Evolutionary conservation across 2,329 filamentous ascomycete species (phyloP), one percentile per base, ranked within the genome.

Genomic region (Neoarthrinium moseri): DNA sequence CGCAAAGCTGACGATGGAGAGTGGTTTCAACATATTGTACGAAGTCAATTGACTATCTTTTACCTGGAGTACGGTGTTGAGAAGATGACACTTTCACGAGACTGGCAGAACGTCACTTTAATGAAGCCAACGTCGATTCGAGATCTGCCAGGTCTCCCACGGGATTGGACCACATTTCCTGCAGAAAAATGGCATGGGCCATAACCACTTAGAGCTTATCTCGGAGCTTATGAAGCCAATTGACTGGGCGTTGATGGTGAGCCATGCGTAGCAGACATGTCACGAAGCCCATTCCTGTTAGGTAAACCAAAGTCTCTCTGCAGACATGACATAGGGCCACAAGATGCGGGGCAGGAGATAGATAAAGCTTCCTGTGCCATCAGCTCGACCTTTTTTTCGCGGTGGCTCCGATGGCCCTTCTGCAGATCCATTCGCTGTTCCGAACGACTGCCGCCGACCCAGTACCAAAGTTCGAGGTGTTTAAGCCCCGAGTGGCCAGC

Each of bases 1-100:
- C 23, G 73, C 75, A 37, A 77, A 66, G 48, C 70, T 63, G 13
- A 74, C 54, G 12, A 60, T 47, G 20, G 72, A 35, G 17, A 72
- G 18, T 30, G 35, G 32, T 15, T 24, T 23, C n/a, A 36, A 36
- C 41, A 44, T 44, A 6, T 35, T 27, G 15, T 21, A 27, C 12
- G 17, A n/a, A 32, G 10, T 8, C 5, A 23, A 13, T 41, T 29
- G 23, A 15, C n/a, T n/a, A n/a, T n/a, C n/a, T n/a, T n/a, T n/a
- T n/a, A n/a, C n/a, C n/a, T n/a, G n/a, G n/a, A n/a, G n/a, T n/a
- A n/a, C n/a, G n/a, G n/a, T n/a, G n/a, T n/a, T n/a, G n/a, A n/a
- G n/a, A n/a, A n/a, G n/a, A n/a, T n/a, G n/a, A n/a, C n/a, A n/a
- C n/a, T n/a, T n/a, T n/a, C n/a, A n/a, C n/a, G n/a, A n/a, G n/a